Conservation (phyloP, 352 stramenopile species). For the Phytophthora citricola region DNA sequence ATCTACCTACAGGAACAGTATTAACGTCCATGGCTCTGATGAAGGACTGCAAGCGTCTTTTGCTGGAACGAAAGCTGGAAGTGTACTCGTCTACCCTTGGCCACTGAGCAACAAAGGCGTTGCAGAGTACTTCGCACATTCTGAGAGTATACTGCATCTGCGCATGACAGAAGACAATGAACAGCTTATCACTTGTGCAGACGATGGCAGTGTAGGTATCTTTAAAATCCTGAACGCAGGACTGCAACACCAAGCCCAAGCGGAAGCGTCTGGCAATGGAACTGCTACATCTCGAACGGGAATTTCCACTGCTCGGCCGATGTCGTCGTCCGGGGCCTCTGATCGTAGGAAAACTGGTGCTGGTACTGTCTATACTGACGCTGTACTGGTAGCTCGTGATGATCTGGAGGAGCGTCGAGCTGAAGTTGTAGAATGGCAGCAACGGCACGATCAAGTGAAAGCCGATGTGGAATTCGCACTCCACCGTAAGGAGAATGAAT, state of each 20-base stretch:
- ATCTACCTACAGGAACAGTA: conserved; percentile 46
- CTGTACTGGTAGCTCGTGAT: conserved; percentile 75
- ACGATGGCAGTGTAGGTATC: conserved; percentile 70
- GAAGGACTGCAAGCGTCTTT: conserved; percentile 67
- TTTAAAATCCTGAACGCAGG: conserved; percentile 52
- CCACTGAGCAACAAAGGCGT: conserved; percentile 52
- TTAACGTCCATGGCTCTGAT: conserved; percentile 69
- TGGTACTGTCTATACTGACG: conserved; percentile 42
- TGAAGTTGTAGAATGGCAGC: conserved; percentile 61
- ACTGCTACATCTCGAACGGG: conserved; percentile 9
- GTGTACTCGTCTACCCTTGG: conserved; percentile 69
- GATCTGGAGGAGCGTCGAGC: conserved; percentile 77
- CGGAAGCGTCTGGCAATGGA: conserved; percentile 3
- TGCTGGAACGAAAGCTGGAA: conserved; percentile 66
- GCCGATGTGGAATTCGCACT: conserved; percentile 86
- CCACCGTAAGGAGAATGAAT: conserved; percentile 89
- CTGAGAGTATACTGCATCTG: conserved; percentile 68
- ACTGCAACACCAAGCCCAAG: conserved; percentile 11
- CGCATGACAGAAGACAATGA: conserved; percentile 80
- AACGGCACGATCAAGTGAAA: conserved; percentile 81
- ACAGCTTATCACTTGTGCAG: conserved; percentile 53
- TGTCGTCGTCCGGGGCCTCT: conserved; percentile 21
- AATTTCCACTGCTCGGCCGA: conserved; percentile 23
- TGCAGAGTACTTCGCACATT: conserved; percentile 63
- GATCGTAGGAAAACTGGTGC: conserved; percentile 26